Evolutionary conservation across 208 protist genomes (phyloP), one percentile per base, ranked within the genome.

Genomic region (Angomonas ambiguus): DNA sequence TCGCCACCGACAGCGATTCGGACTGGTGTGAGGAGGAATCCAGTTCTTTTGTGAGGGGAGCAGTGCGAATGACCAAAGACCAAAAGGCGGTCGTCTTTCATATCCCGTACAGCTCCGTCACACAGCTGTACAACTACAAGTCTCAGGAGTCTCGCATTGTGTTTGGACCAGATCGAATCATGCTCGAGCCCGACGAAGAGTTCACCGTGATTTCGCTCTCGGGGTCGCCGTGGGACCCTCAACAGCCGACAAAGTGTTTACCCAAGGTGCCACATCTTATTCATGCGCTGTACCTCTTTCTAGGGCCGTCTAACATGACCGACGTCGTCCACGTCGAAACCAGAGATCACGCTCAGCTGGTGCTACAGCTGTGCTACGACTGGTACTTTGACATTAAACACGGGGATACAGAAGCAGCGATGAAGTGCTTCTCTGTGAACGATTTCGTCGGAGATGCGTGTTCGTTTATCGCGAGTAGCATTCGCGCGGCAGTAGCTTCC

Each of bases 81-180:
- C 35, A 87, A 2, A 72, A 82, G 64, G 88, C 96, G 11, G 90
- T 99, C 4, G 86, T 86, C n/a, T 98, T 92, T 80, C 77, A 86
- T 70, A 90, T 96, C 24, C 96, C 97, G 10, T 85, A 98, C 77
- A 90, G 91, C 76, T 82, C 89, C 68, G 94, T 96, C 28, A 95
- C 97, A 16, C 96, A 98, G 79, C 84, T 98, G n/a, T 98, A 96
- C 78, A 96, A 98, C 77, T 98, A 98, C 82, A 80, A 75, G 41
- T 85, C 77, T 8, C 92, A 96, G 72, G 72, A 73, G 55, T 84
- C 85, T 11, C 92, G 94, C 51, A 92, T 77, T 22, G 70, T 94
- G 32, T 94, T 94, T 63, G 92, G 92, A 10, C 92, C 92, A 0
- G 79, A 87, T 34, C 78, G 76, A 27, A 75, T 95, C 34, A 69